Base-by-base conservation (phyloP, 306 rosid species). In the Cajanus cajan region DNA sequence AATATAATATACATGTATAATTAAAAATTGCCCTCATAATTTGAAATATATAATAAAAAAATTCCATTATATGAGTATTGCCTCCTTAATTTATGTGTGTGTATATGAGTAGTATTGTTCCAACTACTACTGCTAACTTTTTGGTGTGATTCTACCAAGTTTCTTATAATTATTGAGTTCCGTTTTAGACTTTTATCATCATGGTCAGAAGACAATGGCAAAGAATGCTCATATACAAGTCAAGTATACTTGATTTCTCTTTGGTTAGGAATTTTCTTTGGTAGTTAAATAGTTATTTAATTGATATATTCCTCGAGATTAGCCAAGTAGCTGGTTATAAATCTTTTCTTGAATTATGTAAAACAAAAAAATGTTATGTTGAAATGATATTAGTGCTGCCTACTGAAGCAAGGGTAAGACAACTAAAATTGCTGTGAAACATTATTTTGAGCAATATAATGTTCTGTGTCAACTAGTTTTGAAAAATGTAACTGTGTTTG, bases 271-370 rank as follows among this genome's bases (percentile, higher is more conserved):
- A n/a, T n/a, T n/a, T n/a, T n/a, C n/a, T n/a, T n/a, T n/a, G n/a
- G n/a, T n/a, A n/a, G n/a, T n/a, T n/a, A n/a, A n/a, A n/a, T n/a
- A n/a, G n/a, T n/a, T n/a, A n/a, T n/a, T n/a, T n/a, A n/a, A n/a
- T n/a, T n/a, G n/a, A n/a, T n/a, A n/a, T n/a, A n/a, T n/a, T n/a
- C n/a, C n/a, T n/a, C n/a, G n/a, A n/a, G n/a, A n/a, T n/a, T n/a
- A n/a, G n/a, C n/a, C n/a, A n/a, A 40, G 51, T 12, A 44, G 54
- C 68, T 79, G 72, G 62, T 44, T 66, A 48, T 33, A 71, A 43
- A 57, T 15, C 57, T 18, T 51, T 0, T 18, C 25, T 16, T 51
- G 36, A 57, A 57, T 24, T 24, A 22, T 57, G 37, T 24, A 57
- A 57, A 57, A 4, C n/a, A 11, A 24, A 57, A 13, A 57, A 57